Percentiles rank a stretch among this genome's conserved stretches.
These are phyloP conservation scores for Cladorrhinum samala DNA, from an alignment of 495 filamentous ascomycete genomes.

Conservation along the genomic window DNA sequence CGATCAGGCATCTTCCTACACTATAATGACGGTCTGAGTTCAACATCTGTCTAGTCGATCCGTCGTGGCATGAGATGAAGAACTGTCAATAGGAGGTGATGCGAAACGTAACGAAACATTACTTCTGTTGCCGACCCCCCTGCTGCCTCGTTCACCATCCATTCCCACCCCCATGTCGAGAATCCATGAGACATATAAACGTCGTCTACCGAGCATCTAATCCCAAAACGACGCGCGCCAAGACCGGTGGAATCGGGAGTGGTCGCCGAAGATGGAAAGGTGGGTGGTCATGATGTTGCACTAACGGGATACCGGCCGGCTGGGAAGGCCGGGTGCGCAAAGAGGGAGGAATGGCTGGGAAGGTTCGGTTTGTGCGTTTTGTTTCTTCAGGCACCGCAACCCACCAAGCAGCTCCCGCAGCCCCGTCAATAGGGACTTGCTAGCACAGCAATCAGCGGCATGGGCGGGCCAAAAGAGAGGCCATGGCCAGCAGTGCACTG, in stretches of 20 bases:
- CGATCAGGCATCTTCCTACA: background rate
- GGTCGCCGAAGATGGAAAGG: constrained; percentile 7
- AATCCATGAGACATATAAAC: background rate
- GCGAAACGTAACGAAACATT: background rate
- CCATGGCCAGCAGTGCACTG: background rate
- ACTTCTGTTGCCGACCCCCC: background rate
- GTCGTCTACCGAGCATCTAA: background rate
- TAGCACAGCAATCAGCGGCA: background rate
- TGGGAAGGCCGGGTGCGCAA: constrained; percentile 6
- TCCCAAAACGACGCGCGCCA: constrained; percentile 2
- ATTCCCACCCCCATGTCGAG: background rate
- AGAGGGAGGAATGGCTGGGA: background rate
- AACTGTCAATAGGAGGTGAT: no score
- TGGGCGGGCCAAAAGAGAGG: background rate
- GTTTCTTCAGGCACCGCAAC: background rate
- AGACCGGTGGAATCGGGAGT: constrained; percentile 10
- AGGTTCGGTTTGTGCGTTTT: constrained; percentile 3
- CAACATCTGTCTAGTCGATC: background rate
- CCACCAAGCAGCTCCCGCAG: no score
- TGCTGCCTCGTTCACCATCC: no score
- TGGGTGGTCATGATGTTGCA: constrained; percentile 6
- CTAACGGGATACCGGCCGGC: constrained; percentile 13
- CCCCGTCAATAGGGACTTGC: background rate
- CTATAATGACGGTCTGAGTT: background rate
- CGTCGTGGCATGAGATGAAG: no score